These are phyloP conservation scores for Suhomyces pyralidae DNA, from an alignment of 805 yeast species.

Conservation along the genomic window DNA sequence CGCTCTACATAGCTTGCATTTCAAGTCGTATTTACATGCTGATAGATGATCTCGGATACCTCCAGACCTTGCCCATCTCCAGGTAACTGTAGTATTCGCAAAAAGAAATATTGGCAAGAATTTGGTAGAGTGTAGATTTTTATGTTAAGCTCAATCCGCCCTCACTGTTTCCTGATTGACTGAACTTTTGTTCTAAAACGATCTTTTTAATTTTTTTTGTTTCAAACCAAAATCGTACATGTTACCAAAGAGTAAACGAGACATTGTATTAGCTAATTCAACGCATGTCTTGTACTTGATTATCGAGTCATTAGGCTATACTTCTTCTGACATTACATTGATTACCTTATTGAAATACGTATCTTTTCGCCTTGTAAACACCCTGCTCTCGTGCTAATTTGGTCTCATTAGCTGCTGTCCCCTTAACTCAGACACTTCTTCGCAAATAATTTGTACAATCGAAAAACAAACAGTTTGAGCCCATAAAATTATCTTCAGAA, in stretches of 20 bases:
- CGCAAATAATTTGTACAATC: not conserved
- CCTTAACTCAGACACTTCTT: not conserved
- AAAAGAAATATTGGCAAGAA: not conserved
- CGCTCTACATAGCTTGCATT: not conserved
- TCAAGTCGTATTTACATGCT: not conserved
- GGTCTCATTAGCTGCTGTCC: not conserved
- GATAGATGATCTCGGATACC: not conserved
- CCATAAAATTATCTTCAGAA: not conserved
- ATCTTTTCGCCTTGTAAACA: not conserved
- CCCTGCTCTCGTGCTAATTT: not conserved
- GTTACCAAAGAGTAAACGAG: not conserved
- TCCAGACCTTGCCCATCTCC: not conserved
- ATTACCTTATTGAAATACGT: not conserved
- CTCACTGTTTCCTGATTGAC: not conserved
- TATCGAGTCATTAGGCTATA: not conserved
- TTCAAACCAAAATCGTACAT: not conserved
- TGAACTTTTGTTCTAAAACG: not conserved
- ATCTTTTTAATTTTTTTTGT: not conserved
- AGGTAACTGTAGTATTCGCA: not conserved
- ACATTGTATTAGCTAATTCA: not conserved
- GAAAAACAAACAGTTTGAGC: not conserved
- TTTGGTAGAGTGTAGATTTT: not conserved
- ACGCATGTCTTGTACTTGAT: not conserved
- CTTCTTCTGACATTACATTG: not conserved
- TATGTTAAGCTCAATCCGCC: not conserved